Evolutionary conservation across 768 basidiomycete species (phyloP).

Genomic region (Trametes elegans): DNA sequence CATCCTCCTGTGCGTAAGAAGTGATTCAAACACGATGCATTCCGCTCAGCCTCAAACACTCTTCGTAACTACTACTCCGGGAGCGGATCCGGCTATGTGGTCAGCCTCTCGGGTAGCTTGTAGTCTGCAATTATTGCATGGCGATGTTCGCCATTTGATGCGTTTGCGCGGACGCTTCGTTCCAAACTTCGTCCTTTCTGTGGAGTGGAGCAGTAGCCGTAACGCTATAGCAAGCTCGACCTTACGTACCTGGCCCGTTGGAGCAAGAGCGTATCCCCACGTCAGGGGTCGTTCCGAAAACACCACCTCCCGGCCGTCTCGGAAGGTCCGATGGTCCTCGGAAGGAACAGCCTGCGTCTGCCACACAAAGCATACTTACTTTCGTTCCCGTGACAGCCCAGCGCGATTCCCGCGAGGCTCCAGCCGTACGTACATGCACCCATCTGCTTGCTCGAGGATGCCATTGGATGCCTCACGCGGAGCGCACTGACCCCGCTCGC

Average conservation of each 20-base stretch:
- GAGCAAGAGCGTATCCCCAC: background rate
- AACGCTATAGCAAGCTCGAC: background rate
- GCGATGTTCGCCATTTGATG: background rate
- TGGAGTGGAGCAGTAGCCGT: background rate
- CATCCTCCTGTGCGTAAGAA: no score
- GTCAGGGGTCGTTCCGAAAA: constrained; percentile 14
- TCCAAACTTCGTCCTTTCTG: background rate
- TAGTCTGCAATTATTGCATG: background rate
- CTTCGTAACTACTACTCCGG: no score
- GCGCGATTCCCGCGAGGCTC: constrained; percentile 19
- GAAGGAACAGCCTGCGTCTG: background rate
- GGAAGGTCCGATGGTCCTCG: constrained; percentile 16
- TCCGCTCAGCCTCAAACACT: no score
- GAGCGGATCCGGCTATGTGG: no score
- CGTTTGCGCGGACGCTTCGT: no score
- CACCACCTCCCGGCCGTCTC: constrained; percentile 10
- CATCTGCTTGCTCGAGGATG: background rate
- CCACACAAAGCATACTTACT: background rate
- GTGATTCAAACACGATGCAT: no score
- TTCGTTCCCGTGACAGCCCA: constrained; percentile 3
- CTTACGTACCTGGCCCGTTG: background rate
- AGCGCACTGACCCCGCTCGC: background rate
- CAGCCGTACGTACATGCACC: background rate
- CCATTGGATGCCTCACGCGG: constrained; percentile 6
- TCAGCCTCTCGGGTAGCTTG: no score